Conservation (phyloP, 768 basidiomycete genomes). For the Tricholoma furcatifolium region DNA sequence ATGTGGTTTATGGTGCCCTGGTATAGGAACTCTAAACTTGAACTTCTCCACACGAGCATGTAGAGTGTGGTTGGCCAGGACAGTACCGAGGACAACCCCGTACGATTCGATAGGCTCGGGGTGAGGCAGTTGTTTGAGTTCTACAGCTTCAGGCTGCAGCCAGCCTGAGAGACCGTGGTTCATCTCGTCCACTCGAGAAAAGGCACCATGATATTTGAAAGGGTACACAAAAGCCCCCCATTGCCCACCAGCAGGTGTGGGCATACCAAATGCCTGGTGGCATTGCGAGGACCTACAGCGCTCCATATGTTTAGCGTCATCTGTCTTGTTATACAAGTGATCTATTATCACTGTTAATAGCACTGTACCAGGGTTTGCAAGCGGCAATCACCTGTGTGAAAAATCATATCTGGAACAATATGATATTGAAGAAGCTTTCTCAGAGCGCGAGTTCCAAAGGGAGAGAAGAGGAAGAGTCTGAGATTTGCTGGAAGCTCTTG, state of each 20-base stretch:
- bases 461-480: constrained; percentile 57
- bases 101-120: constrained; percentile 31
- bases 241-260: too few relatives aligned
- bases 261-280: too few relatives aligned
- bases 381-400: constrained; percentile 45
- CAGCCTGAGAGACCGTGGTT: too few relatives aligned
- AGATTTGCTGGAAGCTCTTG: constrained; percentile 48
- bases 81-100: constrained; percentile 38
- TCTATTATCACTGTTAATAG: constrained; percentile 15
- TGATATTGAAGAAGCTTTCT: constrained; percentile 60
- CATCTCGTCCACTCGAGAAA: background rate
- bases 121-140: constrained; percentile 8
- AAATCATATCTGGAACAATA: constrained; percentile 45
- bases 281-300: too few relatives aligned
- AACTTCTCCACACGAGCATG: constrained; percentile 47
- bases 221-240: background rate
- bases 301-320: background rate
- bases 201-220: background rate
- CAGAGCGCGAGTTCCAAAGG: constrained; percentile 48
- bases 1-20: constrained; percentile 28
- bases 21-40: constrained; percentile 38
- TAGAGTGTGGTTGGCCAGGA: constrained; percentile 42
- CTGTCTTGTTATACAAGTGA: constrained; percentile 30
- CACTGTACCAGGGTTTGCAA: too few relatives aligned
- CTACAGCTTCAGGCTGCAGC: background rate